phyloP scores from a whole-genome alignment of 1,284 basidiomycete species.

The Ustilago hordei region DNA sequence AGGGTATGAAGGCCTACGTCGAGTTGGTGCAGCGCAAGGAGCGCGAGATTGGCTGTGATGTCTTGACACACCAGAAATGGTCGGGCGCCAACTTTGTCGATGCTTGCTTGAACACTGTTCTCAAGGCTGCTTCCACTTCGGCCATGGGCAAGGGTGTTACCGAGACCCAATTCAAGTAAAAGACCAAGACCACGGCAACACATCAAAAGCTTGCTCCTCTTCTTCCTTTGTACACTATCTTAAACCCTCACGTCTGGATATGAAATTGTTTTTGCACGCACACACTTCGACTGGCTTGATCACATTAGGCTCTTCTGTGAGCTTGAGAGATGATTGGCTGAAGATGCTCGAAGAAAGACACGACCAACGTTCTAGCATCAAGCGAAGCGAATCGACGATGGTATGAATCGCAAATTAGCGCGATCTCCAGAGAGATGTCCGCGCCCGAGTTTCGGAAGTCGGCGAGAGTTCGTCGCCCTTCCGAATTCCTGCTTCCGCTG shows the following conservation, averaged over 20 bases:
- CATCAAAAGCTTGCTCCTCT: not conserved
- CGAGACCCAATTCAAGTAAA: conserved; percentile 81
- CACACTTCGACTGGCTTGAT: not conserved
- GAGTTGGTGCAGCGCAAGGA: conserved; percentile 73
- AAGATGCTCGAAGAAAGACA: too few relatives aligned
- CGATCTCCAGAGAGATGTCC: not conserved
- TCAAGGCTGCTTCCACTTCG: conserved; percentile 92
- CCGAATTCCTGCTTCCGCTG: conserved; percentile 2
- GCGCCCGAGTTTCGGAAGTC: not conserved
- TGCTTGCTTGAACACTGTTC: conserved; percentile 90
- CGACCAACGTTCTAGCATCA: too few relatives aligned
- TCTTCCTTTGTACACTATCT: conserved; percentile 24
- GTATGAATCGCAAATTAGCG: not conserved
- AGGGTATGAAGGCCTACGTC: conserved; percentile 78
- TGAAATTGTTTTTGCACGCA: conserved; percentile 5
- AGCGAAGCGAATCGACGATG: not conserved
- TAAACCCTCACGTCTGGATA: not conserved
- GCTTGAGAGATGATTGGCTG: too few relatives aligned
- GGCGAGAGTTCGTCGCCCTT: not conserved
- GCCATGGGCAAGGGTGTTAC: conserved; percentile 96
- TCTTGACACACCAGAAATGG: conserved; percentile 76
- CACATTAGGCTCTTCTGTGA: too few relatives aligned
- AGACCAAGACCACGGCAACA: not conserved
- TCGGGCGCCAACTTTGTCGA: conserved; percentile 94
- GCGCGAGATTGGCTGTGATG: conserved; percentile 71